phyloP scores from a whole-genome alignment of 345 rosid genomes.

The Hibiscus syriacus region DNA sequence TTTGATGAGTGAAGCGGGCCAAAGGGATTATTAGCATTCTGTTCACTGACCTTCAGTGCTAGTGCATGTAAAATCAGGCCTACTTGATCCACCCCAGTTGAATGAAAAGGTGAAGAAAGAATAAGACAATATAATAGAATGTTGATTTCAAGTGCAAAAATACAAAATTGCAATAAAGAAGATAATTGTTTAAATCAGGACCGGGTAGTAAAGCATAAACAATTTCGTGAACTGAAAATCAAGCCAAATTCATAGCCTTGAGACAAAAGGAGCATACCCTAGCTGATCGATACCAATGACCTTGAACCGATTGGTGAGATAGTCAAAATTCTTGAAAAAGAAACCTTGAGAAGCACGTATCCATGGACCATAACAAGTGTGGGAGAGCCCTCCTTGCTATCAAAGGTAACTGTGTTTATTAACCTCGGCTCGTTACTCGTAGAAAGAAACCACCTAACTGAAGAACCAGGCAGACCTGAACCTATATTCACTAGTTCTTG shows the following conservation, averaged over 20 bases:
- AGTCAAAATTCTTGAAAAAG: conserved; percentile 87
- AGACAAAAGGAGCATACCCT: conserved; percentile 44
- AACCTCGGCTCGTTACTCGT: conserved; percentile 67
- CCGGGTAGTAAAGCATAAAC: not conserved
- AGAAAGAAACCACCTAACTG: conserved; percentile 86
- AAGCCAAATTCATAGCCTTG: not conserved
- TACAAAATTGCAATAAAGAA: not conserved
- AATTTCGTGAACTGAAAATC: not conserved
- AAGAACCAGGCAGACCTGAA: conserved; percentile 87
- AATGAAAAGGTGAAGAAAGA: conserved; percentile 1
- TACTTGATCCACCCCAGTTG: conserved; percentile 99
- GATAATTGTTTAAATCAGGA: not conserved
- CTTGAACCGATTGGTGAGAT: conserved; percentile 68
- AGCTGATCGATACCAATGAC: conserved; percentile 93
- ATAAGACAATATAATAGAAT: not conserved
- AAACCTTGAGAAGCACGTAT: conserved; percentile 96
- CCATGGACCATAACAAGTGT: conserved; percentile 98
- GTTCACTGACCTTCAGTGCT: conserved; percentile 79
- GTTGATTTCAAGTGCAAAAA: not conserved
- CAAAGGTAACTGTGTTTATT: conserved; percentile 79
- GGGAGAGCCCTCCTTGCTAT: conserved; percentile 70
- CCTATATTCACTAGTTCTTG: conserved; percentile 88
- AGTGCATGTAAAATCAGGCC: conserved; percentile 96
- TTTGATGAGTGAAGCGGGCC: not conserved
- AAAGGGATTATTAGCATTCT: conserved; percentile 4